Base-by-base conservation (phyloP, 768 basidiomycete genomes). In the Russula ochroleuca region DNA sequence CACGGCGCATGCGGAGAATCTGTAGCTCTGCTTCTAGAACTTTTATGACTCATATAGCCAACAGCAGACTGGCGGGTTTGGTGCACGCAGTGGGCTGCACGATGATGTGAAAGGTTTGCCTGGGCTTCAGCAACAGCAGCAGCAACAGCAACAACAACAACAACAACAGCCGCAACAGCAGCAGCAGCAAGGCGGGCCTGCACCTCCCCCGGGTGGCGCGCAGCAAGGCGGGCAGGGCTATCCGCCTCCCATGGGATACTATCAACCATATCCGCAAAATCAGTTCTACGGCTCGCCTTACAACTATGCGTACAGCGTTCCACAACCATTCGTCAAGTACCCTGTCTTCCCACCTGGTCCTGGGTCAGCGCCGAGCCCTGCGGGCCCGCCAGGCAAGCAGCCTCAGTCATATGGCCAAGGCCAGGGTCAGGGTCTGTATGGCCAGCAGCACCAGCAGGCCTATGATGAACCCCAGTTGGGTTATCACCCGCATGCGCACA, bases 211-310 rank as follows among this genome's bases (percentile, higher is more conserved):
- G 4, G 78, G 78, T n/a, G 78, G 78, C 5, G 78, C 78, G 1
- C 86, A 87, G 73, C 85, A 80, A 21, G 85, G 85, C 19, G 86
- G 87, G 67, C 86, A 88, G 71, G 76, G 78, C 53, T 73, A 85
- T 67, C 83, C 86, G 38, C 85, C 85, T 21, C 87, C 86, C 61
- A 72, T 78, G 59, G 78, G 78, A 1, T 84, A 85, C 73, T 83
- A 83, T 66, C 80, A 84, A 68, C 81, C 83, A n/a, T 89, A 86
- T 73, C 84, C 85, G 4, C 87, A 88, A 71, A 87, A 85, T 68
- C 87, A 90, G 69, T 90, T 85, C 74, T 91, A 89, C 66, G 85
- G 87, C 53, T 76, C 82, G 1, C 86, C 89, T 5, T 91, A 91
- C 76, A 80, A 77, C 63, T 87, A 71, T 10, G 78, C 78, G 15